These are phyloP conservation scores for Acephala macrosclerotiorum DNA, from an alignment of 2,329 filamentous ascomycete species.

Conservation along the genomic window DNA sequence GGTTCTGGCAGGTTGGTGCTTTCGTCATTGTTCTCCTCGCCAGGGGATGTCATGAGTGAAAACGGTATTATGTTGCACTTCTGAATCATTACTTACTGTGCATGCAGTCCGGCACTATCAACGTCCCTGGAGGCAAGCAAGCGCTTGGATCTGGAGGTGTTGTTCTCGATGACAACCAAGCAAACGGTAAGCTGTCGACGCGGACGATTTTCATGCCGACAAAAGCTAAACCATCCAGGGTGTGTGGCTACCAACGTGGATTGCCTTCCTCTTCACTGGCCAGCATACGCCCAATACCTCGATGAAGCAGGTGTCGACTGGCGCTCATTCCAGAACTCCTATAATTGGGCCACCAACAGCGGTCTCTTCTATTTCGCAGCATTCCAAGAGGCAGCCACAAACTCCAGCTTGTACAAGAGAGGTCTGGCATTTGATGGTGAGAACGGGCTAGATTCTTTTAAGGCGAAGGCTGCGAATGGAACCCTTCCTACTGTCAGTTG, in stretches of 20 bases:
- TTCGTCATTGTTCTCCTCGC: no score
- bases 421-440: constrained; percentile 42
- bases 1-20: constrained; percentile 45
- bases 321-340: constrained; percentile 52
- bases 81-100: no score
- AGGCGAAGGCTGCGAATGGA: constrained; percentile 55
- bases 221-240: constrained; percentile 42
- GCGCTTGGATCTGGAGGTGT: constrained; percentile 46
- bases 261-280: constrained; percentile 56
- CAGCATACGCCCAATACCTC: constrained; percentile 51
- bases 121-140: constrained; percentile 51
- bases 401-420: constrained; percentile 48
- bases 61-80: no score
- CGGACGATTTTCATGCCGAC: not conserved
- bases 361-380: constrained; percentile 50
- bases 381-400: constrained; percentile 49
- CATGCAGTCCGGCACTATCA: constrained; percentile 48
- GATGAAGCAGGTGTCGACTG: constrained; percentile 52
- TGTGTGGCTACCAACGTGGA: constrained; percentile 48
- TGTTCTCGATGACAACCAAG: constrained; percentile 52
- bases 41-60: no score
- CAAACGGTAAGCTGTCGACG: constrained; percentile 33
- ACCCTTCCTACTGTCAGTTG: constrained; percentile 58
- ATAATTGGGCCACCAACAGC: constrained; percentile 56
- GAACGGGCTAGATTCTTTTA: constrained; percentile 52